phyloP scores from a whole-genome alignment of 1,139 yeast genomes.

The Kodamaea sp. region DNA sequence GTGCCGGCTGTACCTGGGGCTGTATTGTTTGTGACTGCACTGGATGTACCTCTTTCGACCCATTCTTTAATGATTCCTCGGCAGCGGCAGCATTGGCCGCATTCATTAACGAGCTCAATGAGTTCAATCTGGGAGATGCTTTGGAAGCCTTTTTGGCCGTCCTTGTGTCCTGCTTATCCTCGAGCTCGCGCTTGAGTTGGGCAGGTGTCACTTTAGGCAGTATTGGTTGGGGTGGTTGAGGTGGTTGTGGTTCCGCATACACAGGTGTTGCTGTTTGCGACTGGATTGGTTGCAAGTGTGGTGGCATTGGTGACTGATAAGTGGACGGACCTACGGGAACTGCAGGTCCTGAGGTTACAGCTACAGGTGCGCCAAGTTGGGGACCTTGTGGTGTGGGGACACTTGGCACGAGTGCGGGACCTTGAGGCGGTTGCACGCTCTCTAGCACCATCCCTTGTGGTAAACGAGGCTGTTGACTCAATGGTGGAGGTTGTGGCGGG shows the following conservation, averaged over 20 bases:
- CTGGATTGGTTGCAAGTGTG: constrained; percentile 8
- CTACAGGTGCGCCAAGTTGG: constrained; percentile 36
- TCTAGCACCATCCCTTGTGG: constrained; percentile 61
- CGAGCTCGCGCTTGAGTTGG: constrained; percentile 35
- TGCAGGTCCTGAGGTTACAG: constrained; percentile 48
- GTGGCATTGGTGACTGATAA: constrained; percentile 17
- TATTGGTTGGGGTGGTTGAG: constrained; percentile 3
- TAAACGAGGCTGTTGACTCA: constrained; percentile 54
- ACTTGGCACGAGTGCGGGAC: constrained; percentile 9
- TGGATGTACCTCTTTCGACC: constrained; percentile 4
- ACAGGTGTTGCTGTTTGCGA: constrained; percentile 9
- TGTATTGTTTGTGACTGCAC: constrained; percentile 6
- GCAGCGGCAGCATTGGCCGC: constrained; percentile 23
- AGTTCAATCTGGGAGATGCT: constrained; percentile 14
- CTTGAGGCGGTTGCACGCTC: constrained; percentile 35
- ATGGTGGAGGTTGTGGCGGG: constrained; percentile 66
- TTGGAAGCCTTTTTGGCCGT: constrained; percentile 16
- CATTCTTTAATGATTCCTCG: constrained; percentile 10
- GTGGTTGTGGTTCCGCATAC: constrained; percentile 8
- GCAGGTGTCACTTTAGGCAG: constrained; percentile 1
- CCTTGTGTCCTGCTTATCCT: constrained; percentile 32
- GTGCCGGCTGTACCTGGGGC: constrained; percentile 8
- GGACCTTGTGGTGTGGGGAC: constrained; percentile 7
- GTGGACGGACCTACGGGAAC: constrained; percentile 23
- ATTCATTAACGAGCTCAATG: constrained; percentile 29